A percentile compares a stretch with the other conserved stretches of the same genome.
These are phyloP conservation scores for Neopestalotiopsis sp. DNA, from an alignment of 2,329 filamentous ascomycete genomes.

Conservation along the genomic window DNA sequence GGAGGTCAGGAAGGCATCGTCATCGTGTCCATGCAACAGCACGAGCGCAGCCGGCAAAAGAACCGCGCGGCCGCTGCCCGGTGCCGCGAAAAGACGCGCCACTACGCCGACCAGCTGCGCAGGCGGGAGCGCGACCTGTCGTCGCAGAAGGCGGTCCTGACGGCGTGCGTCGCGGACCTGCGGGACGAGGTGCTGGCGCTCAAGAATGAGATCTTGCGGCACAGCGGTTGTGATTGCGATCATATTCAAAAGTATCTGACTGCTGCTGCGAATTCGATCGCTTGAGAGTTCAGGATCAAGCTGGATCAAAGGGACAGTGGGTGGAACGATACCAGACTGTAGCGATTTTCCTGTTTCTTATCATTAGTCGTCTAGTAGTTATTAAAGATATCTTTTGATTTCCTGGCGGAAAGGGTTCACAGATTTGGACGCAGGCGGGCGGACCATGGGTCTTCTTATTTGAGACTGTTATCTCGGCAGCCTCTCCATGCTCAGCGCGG, in stretches of 20 bases:
- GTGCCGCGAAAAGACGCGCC: constrained; percentile 36
- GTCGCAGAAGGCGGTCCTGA: constrained; percentile 24
- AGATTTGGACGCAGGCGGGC: no score
- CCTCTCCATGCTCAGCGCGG: no score
- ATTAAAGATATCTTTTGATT: no score
- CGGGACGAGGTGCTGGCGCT: constrained; percentile 35
- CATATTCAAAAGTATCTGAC: constrained; percentile 34
- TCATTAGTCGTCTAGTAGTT: rapidly evolving
- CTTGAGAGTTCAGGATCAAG: not conserved
- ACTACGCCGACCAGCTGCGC: constrained; percentile 30
- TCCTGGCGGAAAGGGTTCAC: no score
- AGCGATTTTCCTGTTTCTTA: no score
- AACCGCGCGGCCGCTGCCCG: constrained; percentile 36
- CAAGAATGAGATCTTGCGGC: constrained; percentile 34
- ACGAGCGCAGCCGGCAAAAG: constrained; percentile 18
- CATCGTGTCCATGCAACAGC: not conserved
- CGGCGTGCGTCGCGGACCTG: constrained; percentile 26
- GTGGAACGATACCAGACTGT: no score
- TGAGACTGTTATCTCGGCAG: no score
- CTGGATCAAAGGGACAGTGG: no score
- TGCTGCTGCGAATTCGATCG: constrained; percentile 25
- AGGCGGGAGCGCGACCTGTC: constrained; percentile 26
- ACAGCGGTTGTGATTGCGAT: constrained; percentile 32
- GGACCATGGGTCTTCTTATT: no score
- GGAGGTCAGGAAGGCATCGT: no score